phyloP scores from a whole-genome alignment of 768 basidiomycete genomes.

The Kondoa subrosea region DNA sequence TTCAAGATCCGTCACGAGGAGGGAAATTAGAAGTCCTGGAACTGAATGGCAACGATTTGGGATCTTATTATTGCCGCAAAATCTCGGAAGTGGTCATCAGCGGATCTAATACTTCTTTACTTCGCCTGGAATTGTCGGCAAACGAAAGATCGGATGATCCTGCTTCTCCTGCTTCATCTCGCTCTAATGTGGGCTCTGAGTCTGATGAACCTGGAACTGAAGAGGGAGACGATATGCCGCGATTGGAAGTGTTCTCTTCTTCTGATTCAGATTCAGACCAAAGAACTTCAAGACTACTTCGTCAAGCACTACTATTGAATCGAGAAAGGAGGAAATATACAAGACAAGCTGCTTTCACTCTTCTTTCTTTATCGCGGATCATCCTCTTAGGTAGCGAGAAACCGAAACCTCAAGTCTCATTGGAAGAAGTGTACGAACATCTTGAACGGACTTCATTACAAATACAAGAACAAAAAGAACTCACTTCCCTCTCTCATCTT shows the following conservation, averaged over 20 bases:
- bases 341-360: conserved; percentile 9
- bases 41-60: conserved; percentile 18
- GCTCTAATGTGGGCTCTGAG: neutral
- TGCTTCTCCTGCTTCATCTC: neutral
- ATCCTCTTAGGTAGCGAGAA: conserved; percentile 1
- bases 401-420: neutral
- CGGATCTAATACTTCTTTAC: conserved; percentile 12
- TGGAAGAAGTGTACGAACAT: neutral
- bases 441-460: neutral
- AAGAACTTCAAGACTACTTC: conserved; percentile 5
- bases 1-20: conserved; percentile 11
- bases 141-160: conserved; percentile 8
- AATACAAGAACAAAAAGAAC: neutral
- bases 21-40: conserved; percentile 5
- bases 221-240: neutral
- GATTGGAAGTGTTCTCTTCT: neutral
- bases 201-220: conserved; percentile 2
- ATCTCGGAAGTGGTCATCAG: conserved; percentile 16
- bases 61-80: conserved; percentile 3
- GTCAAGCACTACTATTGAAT: conserved; percentile 12
- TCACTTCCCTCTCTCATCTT: conserved; percentile 29
- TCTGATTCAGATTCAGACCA: conserved; percentile 7
- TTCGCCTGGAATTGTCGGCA: conserved; percentile 11
- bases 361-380: conserved; percentile 9
- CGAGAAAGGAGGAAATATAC: neutral